Base-by-base conservation (phyloP, 148 eudicot species). In the Euryodendron excelsum region DNA sequence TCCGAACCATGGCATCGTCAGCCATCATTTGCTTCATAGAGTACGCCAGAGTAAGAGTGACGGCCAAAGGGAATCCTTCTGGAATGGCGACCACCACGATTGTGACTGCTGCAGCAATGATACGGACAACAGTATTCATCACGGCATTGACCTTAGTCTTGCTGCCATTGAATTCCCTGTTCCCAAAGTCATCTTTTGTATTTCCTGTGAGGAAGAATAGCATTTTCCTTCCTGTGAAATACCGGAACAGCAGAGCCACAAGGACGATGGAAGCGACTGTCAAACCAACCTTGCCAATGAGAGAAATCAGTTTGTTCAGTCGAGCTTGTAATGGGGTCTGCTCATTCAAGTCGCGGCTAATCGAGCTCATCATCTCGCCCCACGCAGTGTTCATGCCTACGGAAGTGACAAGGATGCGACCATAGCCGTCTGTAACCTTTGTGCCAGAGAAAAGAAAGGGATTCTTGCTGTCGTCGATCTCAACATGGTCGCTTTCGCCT, bases 1-100 rank as follows among this genome's bases (percentile, higher is more conserved):
- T 85, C 73, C 90, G 79, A 13, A 87, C 90, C 90, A 82, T 78
- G 52, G 81, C 85, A 27, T 82, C 15, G 47, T 82, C 81, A 13
- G 71, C 75, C 81, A 78, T 78, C 81, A 77, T 78, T 58, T 15
- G 77, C 59, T 78, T 82, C 84, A 82, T 82, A 21, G 84, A 82
- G 56, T 82, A 78, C 13, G 75, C 78, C 0, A 82, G 84, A 5
- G 84, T 82, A 25, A 82, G 33, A 55, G 81, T 78, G 9, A 82
- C 78, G 15, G 81, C 84, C 44, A 78, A 78, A 21, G 81, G 78
- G 12, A 78, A 62, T 23, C 84, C 74, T 25, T 78, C 84, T 0
- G 84, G 75, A 20, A 73, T 68, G n/a, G 78, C 81, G 39, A 74
- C 81, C 30, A 78, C 81, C 10, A 78, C 76, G 20, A 82, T 82